These are phyloP conservation scores for Tilletia setariae DNA, from an alignment of 1,284 basidiomycete genomes.

Conservation along the genomic window DNA sequence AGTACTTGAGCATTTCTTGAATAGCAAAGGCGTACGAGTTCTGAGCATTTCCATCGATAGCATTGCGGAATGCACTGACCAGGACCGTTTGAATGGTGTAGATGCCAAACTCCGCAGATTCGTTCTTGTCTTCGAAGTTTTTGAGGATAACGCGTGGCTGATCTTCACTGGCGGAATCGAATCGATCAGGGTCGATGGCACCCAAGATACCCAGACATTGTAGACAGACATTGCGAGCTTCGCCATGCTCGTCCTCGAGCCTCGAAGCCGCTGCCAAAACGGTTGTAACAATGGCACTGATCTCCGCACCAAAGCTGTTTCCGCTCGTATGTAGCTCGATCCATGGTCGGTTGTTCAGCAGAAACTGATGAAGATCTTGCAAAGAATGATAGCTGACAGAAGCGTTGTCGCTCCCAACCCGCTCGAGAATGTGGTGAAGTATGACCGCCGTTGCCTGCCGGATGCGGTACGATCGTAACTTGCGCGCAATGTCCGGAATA, in stretches of 20 bases:
- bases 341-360: conserved; percentile 31
- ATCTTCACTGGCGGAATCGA: conserved; percentile 64
- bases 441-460: conserved; percentile 56
- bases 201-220: conserved; percentile 92
- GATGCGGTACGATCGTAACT: conserved; percentile 29
- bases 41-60: conserved; percentile 90
- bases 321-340: conserved; percentile 39
- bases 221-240: conserved; percentile 65
- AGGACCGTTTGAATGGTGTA: conserved; percentile 83
- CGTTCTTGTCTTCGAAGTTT: conserved; percentile 79
- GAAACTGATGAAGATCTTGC: conserved; percentile 66
- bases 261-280: conserved; percentile 72
- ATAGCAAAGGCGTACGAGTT: conserved; percentile 84
- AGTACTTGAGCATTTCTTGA: conserved; percentile 85
- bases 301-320: conserved; percentile 73
- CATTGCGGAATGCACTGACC: conserved; percentile 86
- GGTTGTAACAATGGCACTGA: conserved; percentile 69
- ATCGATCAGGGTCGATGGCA: conserved; percentile 91
- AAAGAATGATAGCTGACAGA: conserved; percentile 75
- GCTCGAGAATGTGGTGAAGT: conserved; percentile 70
- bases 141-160: conserved; percentile 70
- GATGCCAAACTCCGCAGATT: conserved; percentile 75
- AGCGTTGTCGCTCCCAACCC: conserved; percentile 75
- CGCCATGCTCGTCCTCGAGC: conserved; percentile 62
- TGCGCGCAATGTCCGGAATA: conserved; percentile 47